Evolutionary conservation across 768 basidiomycete species (phyloP).

Genomic region (Boletellus sp.): DNA sequence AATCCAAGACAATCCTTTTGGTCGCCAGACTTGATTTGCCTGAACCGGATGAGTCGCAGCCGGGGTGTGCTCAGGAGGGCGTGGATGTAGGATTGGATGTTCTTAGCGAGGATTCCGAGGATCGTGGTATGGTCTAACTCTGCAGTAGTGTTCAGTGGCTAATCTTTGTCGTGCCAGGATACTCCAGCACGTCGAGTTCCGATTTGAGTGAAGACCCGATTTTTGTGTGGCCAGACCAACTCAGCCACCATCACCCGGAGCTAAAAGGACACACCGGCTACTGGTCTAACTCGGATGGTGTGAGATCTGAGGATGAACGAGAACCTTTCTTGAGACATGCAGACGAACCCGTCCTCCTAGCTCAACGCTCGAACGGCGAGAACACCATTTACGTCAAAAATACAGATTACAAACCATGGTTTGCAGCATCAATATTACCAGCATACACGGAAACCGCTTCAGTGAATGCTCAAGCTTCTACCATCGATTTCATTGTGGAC

Average conservation of each 20-base stretch:
- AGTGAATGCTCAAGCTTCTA: slow-evolving; percentile 22
- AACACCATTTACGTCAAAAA: background rate
- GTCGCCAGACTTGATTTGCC: slow-evolving; percentile 22
- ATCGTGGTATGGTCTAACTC: slow-evolving; percentile 4
- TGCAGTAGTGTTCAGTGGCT: background rate
- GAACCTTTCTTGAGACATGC: slow-evolving; percentile 12
- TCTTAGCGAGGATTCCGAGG: slow-evolving; percentile 5
- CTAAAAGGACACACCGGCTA: slow-evolving; percentile 20
- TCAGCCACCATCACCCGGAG: background rate
- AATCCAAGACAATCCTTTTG: slow-evolving; percentile 2
- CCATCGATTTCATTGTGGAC: slow-evolving; percentile 41
- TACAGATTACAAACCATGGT: slow-evolving; percentile 23
- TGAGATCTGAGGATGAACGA: slow-evolving; percentile 17
- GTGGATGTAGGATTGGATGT: background rate
- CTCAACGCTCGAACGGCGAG: slow-evolving; percentile 20
- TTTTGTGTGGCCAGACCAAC: slow-evolving; percentile 13
- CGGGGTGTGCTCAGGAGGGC: background rate
- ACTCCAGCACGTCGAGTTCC: slow-evolving; percentile 8
- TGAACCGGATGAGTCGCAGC: background rate
- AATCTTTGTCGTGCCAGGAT: background rate
- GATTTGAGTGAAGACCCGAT: slow-evolving; percentile 5
- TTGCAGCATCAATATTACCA: slow-evolving; percentile 39
- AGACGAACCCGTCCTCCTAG: slow-evolving; percentile 13
- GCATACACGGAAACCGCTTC: slow-evolving; percentile 42
- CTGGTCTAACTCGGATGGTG: slow-evolving; percentile 20